Base-by-base conservation (phyloP, 192 early-diverging fungal species). In the Gonapodya prolifera region DNA sequence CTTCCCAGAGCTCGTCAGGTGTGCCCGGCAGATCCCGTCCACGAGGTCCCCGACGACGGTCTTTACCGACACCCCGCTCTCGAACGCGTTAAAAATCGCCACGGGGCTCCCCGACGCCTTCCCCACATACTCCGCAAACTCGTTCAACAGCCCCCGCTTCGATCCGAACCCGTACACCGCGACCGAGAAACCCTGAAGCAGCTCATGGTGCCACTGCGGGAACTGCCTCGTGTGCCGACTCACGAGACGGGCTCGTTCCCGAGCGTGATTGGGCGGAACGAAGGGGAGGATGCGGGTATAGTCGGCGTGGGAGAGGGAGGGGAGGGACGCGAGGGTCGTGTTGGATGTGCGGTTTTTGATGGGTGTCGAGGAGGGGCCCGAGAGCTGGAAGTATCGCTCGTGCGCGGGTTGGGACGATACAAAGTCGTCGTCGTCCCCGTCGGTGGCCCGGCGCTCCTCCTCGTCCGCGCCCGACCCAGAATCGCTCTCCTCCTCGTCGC, bases 141-240 rank as follows among this genome's bases (percentile, higher is more conserved):
- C 77, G 70, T 88, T 92, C 35, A 98, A 80, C n/a, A 99, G 76
- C 1, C 83, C 82, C 1, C 91, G 89, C 81, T 99, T 99, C 8
- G 95, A 97, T 0, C 97, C 97, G 80, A 91, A 97, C 0, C 97
- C 97, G 79, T 95, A 97, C 69, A 97, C 92, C 0, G 95, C 78
- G 1, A 99, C 83, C 78, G 93, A 97, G 81, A 95, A 99, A 0
- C 94, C 95, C 16, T 85, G 84, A 1, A 79, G 73, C 1, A 98
- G 82, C 80, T 98, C 94, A 86, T 95, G 95, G 70, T 82, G 85
- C 96, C 96, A 99, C 79, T 99, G 94, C 0, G 82, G 83, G 77
- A 95, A 99, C 75, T 88, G 83, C 16, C 83, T 82, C 34, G 86
- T 83, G 69, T 94, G 91, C 1, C 87, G 80, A 0, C 79, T n/a